phyloP scores from a whole-genome alignment of 192 early-diverging fungal genomes.

The Kappamyces sp. region DNA sequence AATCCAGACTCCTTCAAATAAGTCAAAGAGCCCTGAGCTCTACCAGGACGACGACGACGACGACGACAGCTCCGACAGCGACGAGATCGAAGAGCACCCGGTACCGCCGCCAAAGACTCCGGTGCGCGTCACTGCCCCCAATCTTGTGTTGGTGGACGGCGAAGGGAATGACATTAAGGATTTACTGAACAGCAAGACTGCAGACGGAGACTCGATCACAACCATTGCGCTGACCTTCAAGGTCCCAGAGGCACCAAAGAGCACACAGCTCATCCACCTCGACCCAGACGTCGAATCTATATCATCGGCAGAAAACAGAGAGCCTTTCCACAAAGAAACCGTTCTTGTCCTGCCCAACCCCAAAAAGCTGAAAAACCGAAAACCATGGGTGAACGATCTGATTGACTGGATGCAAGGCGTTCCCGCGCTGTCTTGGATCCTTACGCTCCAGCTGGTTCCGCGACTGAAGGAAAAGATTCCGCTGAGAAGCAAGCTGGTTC shows the following conservation, averaged over 20 bases:
- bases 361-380: no score
- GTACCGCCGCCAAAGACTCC: neutral
- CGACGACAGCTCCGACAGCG: conserved; percentile 12
- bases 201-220: conserved; percentile 1
- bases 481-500: conserved; percentile 37
- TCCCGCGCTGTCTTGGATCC: neutral
- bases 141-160: conserved; percentile 3
- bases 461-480: conserved; percentile 38
- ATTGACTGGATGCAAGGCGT: no score
- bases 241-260: neutral
- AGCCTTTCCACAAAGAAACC: no score
- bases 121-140: neutral
- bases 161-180: conserved; percentile 2
- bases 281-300: no score
- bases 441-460: conserved; percentile 34
- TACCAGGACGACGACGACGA: conserved; percentile 13
- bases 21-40: conserved; percentile 1
- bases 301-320: no score
- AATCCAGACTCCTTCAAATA: neutral
- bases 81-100: conserved; percentile 5
- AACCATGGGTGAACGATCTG: no score
- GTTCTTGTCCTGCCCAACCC: no score
- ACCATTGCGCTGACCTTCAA: conserved; percentile 9
- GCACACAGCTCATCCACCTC: no score
- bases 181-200: conserved; percentile 1